Conservation (phyloP, 2,329 filamentous ascomycete species). For the Ophiocordyceps camponoti-rufipedis region DNA sequence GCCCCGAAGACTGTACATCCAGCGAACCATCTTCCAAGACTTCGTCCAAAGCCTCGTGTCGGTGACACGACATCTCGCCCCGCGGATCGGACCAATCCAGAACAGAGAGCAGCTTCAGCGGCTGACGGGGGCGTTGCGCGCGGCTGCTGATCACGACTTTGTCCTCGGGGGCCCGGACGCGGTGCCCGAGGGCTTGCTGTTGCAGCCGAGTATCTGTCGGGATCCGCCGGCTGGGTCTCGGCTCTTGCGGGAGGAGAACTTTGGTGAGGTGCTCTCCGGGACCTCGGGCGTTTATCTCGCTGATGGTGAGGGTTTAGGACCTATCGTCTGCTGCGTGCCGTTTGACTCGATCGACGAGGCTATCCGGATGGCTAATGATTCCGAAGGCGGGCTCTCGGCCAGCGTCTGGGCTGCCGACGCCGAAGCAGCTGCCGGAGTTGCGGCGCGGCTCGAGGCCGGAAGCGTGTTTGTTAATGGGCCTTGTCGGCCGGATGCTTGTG, state of each 20-base stretch:
- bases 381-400: slow-evolving; percentile 30
- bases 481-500: slow-evolving; percentile 1
- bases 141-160: slow-evolving; percentile 20
- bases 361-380: slow-evolving; percentile 31
- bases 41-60: slow-evolving; percentile 23
- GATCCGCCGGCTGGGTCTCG: slow-evolving; percentile 34
- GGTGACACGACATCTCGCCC: slow-evolving; percentile 13
- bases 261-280: slow-evolving; percentile 5
- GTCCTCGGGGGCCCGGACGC: neutral
- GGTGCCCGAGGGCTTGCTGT: slow-evolving; percentile 27
- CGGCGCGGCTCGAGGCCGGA: slow-evolving; percentile 32
- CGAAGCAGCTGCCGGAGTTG: slow-evolving; percentile 28
- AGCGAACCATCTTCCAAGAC: slow-evolving; percentile 34
- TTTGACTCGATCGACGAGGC: slow-evolving; percentile 23
- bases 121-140: slow-evolving; percentile 18
- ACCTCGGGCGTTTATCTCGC: slow-evolving; percentile 12
- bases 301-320: slow-evolving; percentile 32
- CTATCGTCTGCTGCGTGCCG: neutral
- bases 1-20: slow-evolving; percentile 40
- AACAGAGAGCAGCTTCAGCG: slow-evolving; percentile 46
- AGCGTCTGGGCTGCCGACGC: slow-evolving; percentile 37
- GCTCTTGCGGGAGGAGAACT: slow-evolving; percentile 32
- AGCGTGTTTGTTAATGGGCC: slow-evolving; percentile 35
- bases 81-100: slow-evolving; percentile 19
- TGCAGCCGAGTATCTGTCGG: slow-evolving; percentile 36